phyloP scores from a whole-genome alignment of 2,329 filamentous ascomycete species.

The Chrysoporthe austroafricana region DNA sequence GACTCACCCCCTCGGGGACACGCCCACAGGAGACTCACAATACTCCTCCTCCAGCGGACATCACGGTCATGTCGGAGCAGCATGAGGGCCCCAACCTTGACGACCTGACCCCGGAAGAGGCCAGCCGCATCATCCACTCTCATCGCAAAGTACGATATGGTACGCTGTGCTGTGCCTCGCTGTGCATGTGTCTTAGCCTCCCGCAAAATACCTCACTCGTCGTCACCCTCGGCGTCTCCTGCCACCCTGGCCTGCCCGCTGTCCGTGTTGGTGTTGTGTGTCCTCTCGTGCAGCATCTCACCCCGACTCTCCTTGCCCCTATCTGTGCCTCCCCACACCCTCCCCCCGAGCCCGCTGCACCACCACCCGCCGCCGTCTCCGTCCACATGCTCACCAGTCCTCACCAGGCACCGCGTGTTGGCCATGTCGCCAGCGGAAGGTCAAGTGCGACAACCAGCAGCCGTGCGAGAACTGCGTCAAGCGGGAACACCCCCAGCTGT shows the following conservation, averaged over 20 bases:
- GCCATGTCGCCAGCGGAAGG: slow-evolving; percentile 70
- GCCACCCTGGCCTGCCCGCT: no score
- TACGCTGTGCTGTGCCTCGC: slow-evolving; percentile 43
- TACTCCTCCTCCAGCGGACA: background rate
- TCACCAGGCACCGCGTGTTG: slow-evolving; percentile 63
- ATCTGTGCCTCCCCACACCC: background rate
- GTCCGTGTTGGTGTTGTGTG: background rate
- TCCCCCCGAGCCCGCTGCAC: no score
- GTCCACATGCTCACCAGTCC: background rate
- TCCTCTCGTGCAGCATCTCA: background rate
- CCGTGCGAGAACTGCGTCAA: slow-evolving; percentile 72
- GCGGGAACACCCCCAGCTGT: slow-evolving; percentile 66
- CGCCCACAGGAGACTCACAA: background rate
- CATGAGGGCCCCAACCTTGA: slow-evolving; percentile 53
- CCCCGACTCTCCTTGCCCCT: no score
- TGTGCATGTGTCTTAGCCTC: background rate
- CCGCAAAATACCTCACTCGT: background rate
- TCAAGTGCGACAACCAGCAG: slow-evolving; percentile 71
- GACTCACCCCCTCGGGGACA: background rate
- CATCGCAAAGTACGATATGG: slow-evolving; percentile 72
- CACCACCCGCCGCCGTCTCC: no score
- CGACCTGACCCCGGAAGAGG: slow-evolving; percentile 66
- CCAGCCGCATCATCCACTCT: slow-evolving; percentile 69
- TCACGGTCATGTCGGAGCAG: slow-evolving; percentile 48
- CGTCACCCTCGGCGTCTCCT: background rate